Base-by-base conservation (phyloP, 1,139 yeast genomes). In the Hyphopichia khmerensis region DNA sequence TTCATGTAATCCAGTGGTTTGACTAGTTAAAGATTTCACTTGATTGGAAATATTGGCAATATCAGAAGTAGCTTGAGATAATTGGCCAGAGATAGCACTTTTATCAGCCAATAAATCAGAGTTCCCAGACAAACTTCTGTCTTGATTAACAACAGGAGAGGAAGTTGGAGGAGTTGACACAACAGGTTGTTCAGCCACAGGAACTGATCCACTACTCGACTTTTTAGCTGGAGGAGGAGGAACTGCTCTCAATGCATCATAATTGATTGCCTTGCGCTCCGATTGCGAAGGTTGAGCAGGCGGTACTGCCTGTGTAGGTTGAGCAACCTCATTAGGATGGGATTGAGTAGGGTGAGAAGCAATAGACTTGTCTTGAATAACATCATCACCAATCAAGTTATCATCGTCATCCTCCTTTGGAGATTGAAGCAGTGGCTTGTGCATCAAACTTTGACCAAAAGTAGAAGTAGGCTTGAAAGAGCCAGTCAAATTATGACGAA, bases 41-140 rank as follows among this genome's bases (percentile, higher is more conserved):
- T 91, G 96, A 55, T 85, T 88, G 1, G 95, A 86, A 39, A 87
- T 75, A 53, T 91, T 89, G 15, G 96, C 96, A 61, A 88, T 77
- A 52, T 89, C 96, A 3, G 93, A 80, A 14, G 95, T 82, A 3
- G 95, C 91, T 48, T 80, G 80, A 0, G 95, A 82, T 39, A 89
- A 69, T 56, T 85, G 82, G 21, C 83, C 81, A 1, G 89, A 78
- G 4, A 80, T 73, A 41, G 76, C 83, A 2, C 77, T 69, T 37
- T 60, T 67, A 47, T 80, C 86, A 1, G 84, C 82, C 41, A 79
- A 66, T 38, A 81, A 61, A 47, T 82, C 88, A 40, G 65, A 67
- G 49, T 77, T 77, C 5, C 26, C 33, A 4, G 36, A 38, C 13
- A 33, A 15, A 8, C 19, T 17, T 33, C 32, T 37, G 8, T 38